Evolutionary conservation across 139 green algal genomes (phyloP), one percentile per base, ranked within the genome.

Genomic region (Axilococcus clingmanii): DNA sequence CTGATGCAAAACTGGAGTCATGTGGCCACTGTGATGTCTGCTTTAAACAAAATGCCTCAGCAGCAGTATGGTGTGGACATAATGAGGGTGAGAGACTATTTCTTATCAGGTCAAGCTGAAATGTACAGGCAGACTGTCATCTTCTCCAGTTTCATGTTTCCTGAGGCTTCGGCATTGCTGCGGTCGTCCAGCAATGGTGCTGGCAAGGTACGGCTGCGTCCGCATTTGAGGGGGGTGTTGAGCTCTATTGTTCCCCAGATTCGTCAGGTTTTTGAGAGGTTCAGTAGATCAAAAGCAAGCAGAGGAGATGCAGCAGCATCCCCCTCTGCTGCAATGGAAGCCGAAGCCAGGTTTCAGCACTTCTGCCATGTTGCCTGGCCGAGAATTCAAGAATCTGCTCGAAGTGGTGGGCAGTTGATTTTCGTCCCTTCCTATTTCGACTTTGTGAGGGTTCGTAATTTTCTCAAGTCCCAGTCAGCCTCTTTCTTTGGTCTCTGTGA

Each of bases 401-500:
- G 36, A 5, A 7, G 30, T 20, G 64, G 65, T 46, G 67, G 79
- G 15, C 61, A 80, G 52, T 51, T 88, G 16, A 47, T 98, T 6
- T 95, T 94, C 64, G 55, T 94, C 23, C 74, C 80, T 7, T 79
- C 72, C 15, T 98, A 98, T 69, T 96, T 95, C 69, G 91, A 98
- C 69, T 98, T 89, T 61, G 84, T 98, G 17, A 66, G 44, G 27
- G 59, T 74, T 44, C 50, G 53, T 50, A 72, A 72, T 51, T 58
- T 61, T 30, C 25, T 76, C 40, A 54, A 58, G n/a, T 45, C 42
- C 12, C 46, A 82, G 37, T 45, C 40, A 16, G 71, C 63, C 6
- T 71, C 80, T 8, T 87, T 86, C 50, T 66, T 74, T 23, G 46
- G 46, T 6, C 42, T 93, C 31, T 77, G 63, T 20, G 87, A 95